A percentile compares a stretch with the other conserved stretches of the same genome.
Conservation (phyloP, 2,329 filamentous ascomycete species). For the Achaetomium macrosporum region DNA sequence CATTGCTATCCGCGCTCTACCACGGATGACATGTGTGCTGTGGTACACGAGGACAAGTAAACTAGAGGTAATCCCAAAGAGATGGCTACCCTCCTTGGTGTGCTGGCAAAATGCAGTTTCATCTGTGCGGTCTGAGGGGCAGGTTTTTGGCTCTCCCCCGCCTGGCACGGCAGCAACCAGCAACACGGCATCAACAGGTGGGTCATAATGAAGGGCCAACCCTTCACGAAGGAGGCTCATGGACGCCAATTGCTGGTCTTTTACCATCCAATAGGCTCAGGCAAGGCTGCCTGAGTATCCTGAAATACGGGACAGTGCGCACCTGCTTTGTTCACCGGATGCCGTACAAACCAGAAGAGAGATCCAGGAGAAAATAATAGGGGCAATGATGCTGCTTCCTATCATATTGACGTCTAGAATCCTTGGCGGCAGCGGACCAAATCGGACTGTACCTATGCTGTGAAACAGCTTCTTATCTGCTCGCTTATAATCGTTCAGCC, state of each 20-base stretch:
- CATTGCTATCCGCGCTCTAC: not conserved
- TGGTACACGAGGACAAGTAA: too few relatives aligned
- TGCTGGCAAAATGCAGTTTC: constrained; percentile 25
- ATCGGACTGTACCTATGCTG: not conserved
- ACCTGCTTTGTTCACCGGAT: too few relatives aligned
- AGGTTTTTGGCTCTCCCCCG: constrained; percentile 18
- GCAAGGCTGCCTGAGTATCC: too few relatives aligned
- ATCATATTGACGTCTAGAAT: not conserved
- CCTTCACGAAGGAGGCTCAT: too few relatives aligned
- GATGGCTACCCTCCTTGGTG: constrained; percentile 25
- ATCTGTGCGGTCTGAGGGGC: constrained; percentile 8
- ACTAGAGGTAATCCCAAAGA: not conserved
- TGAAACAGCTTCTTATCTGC: not conserved
- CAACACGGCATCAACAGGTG: not conserved
- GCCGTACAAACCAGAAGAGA: too few relatives aligned
- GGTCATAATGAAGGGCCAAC: too few relatives aligned
- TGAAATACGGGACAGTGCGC: too few relatives aligned
- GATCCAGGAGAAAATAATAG: too few relatives aligned
- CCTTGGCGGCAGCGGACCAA: not conserved
- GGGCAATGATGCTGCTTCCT: too few relatives aligned
- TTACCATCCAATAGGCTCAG: too few relatives aligned
- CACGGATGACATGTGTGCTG: too few relatives aligned
- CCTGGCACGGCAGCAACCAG: not conserved
- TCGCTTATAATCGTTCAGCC: not conserved
- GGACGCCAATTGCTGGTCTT: too few relatives aligned